phyloP scores from a whole-genome alignment of 2,329 filamentous ascomycete species.

The Graphilbum sp. region DNA sequence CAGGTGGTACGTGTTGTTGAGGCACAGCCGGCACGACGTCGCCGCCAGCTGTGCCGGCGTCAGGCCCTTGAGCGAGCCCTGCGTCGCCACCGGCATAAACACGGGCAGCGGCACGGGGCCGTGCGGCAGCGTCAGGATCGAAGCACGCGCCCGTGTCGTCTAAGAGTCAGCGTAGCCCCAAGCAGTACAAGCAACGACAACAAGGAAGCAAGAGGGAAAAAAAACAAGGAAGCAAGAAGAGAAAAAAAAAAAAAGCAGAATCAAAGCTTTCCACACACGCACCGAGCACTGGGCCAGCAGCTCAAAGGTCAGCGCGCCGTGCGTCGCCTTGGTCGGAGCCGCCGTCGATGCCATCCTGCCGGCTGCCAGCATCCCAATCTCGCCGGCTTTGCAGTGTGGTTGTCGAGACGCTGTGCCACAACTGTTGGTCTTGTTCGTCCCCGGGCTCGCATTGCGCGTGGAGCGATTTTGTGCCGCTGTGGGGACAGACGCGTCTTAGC shows the following conservation, averaged over 20 bases:
- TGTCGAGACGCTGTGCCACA: too few relatives aligned
- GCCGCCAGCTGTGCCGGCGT: conserved; percentile 85
- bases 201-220: not conserved
- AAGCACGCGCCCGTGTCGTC: conserved; percentile 90
- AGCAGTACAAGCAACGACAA: not conserved
- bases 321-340: conserved; percentile 12
- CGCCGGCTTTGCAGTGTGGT: not conserved
- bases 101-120: conserved; percentile 78
- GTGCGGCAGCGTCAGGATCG: conserved; percentile 76
- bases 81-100: conserved; percentile 97
- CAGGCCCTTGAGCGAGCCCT: conserved; percentile 86
- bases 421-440: too few relatives aligned
- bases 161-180: conserved; percentile 25
- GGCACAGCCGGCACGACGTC: conserved; percentile 73
- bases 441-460: too few relatives aligned
- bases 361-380: conserved; percentile 10
- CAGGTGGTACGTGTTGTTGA: conserved; percentile 97
- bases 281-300: conserved; percentile 13
- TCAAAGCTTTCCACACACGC: too few relatives aligned
- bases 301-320: conserved; percentile 16
- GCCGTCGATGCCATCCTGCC: conserved; percentile 12
- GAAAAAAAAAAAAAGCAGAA: too few relatives aligned
- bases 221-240: too few relatives aligned
- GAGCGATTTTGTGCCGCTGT: too few relatives aligned
- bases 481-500: too few relatives aligned